Conservation (phyloP, 805 yeast species). For the Saturnispora gosingensis region DNA sequence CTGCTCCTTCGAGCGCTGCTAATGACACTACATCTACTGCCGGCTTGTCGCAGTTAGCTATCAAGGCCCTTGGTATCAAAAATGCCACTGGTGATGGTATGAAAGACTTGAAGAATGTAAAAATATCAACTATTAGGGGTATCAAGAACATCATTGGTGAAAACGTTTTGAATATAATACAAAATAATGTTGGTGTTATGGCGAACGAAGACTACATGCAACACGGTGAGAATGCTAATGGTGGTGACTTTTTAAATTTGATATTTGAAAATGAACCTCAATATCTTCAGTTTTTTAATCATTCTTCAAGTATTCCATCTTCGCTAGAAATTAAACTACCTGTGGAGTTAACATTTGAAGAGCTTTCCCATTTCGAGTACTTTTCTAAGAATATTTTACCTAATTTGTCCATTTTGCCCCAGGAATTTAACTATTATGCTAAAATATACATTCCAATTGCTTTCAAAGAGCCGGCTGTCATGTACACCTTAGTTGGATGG, state of each 20-base stretch:
- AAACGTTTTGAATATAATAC: slow-evolving; percentile 4
- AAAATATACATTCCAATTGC: slow-evolving; percentile 50
- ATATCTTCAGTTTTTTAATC: slow-evolving; percentile 6
- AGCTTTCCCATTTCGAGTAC: slow-evolving; percentile 33
- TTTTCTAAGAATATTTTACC: slow-evolving; percentile 37
- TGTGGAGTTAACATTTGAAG: slow-evolving; percentile 11
- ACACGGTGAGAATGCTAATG: not conserved
- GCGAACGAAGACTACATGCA: not conserved
- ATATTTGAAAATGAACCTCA: slow-evolving; percentile 11
- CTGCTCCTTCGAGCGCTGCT: not conserved
- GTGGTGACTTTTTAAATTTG: slow-evolving; percentile 5
- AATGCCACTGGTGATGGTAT: slow-evolving; percentile 8
- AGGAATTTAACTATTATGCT: slow-evolving; percentile 39
- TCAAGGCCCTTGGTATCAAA: slow-evolving; percentile 5
- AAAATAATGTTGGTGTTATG: not conserved
- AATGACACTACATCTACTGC: not conserved
- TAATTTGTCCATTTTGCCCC: slow-evolving; percentile 39
- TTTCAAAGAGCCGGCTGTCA: slow-evolving; percentile 34
- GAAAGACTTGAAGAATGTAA: slow-evolving; percentile 4
- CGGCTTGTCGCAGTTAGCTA: slow-evolving; percentile 4
- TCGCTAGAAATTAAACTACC: slow-evolving; percentile 17
- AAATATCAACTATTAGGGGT: slow-evolving; percentile 7
- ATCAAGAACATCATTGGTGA: slow-evolving; percentile 7
- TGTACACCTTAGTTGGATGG: slow-evolving; percentile 48
- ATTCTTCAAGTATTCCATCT: slow-evolving; percentile 6